phyloP scores from a whole-genome alignment of 805 yeast genomes.

The Tetrapisispora fleetii region DNA sequence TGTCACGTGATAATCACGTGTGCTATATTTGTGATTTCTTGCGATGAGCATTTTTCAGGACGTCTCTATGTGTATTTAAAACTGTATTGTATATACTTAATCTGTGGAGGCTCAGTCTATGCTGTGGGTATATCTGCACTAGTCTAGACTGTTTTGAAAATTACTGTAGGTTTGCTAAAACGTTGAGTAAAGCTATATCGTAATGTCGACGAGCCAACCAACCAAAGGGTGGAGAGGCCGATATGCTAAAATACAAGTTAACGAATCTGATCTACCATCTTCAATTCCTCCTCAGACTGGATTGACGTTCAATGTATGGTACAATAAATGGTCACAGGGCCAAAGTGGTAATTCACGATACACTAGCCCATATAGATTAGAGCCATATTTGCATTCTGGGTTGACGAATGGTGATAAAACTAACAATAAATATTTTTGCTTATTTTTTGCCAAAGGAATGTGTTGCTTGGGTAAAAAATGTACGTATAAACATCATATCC shows the following conservation, averaged over 20 bases:
- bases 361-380: constrained; percentile 51
- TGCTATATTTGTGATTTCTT: too few relatives aligned
- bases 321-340: constrained; percentile 67
- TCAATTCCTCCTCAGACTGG: constrained; percentile 73
- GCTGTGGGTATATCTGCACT: too few relatives aligned
- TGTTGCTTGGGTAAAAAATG: constrained; percentile 75
- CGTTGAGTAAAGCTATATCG: neutral
- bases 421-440: constrained; percentile 46
- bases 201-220: neutral
- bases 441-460: constrained; percentile 83
- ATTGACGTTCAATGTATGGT: constrained; percentile 78
- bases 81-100: too few relatives aligned
- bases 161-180: too few relatives aligned
- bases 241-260: constrained; percentile 69
- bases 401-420: constrained; percentile 56
- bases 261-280: constrained; percentile 44
- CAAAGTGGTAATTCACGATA: constrained; percentile 32
- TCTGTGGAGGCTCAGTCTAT: too few relatives aligned
- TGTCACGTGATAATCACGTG: too few relatives aligned
- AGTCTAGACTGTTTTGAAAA: too few relatives aligned
- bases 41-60: too few relatives aligned
- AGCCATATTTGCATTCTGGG: constrained; percentile 59
- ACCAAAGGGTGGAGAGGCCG: constrained; percentile 21
- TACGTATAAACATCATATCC: constrained; percentile 68
- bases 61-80: too few relatives aligned